phyloP scores from a whole-genome alignment of 106 monocot species.

The Gastrodia elata region DNA sequence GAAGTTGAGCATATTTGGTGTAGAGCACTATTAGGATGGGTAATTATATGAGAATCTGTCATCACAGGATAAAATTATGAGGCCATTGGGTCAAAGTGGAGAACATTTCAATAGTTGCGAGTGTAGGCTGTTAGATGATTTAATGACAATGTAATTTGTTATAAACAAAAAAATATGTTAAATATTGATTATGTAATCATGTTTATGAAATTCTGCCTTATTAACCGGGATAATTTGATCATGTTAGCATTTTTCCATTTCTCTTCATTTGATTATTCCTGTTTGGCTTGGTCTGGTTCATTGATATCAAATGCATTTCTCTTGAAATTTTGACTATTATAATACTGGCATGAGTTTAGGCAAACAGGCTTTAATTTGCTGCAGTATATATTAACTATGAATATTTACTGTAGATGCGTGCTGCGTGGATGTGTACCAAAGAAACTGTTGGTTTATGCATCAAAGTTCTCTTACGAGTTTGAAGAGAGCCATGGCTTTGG shows the following conservation, averaged over 20 bases:
- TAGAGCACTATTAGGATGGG: too few relatives aligned
- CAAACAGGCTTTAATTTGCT: neutral
- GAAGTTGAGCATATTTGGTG: too few relatives aligned
- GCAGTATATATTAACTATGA: neutral
- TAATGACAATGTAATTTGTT: neutral
- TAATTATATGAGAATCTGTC: too few relatives aligned
- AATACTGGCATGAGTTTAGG: neutral
- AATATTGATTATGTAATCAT: neutral
- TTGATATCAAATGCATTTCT: slow-evolving; percentile 1
- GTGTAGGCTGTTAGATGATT: neutral
- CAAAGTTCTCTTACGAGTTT: slow-evolving; percentile 91
- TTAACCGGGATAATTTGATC: neutral
- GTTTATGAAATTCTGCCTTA: neutral
- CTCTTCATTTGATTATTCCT: neutral
- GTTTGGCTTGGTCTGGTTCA: neutral
- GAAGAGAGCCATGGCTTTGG: slow-evolving; percentile 98
- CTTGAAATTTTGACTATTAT: slow-evolving; percentile 3
- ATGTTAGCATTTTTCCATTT: neutral
- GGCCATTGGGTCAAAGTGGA: too few relatives aligned
- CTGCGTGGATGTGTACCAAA: slow-evolving; percentile 98
- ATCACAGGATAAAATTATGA: too few relatives aligned
- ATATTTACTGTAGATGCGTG: slow-evolving; percentile 49
- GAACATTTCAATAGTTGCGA: too few relatives aligned
- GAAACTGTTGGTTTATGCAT: slow-evolving; percentile 87
- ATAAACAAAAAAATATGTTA: neutral